phyloP scores from a whole-genome alignment of 306 rosid genomes.

The Hippophae tibetana region DNA sequence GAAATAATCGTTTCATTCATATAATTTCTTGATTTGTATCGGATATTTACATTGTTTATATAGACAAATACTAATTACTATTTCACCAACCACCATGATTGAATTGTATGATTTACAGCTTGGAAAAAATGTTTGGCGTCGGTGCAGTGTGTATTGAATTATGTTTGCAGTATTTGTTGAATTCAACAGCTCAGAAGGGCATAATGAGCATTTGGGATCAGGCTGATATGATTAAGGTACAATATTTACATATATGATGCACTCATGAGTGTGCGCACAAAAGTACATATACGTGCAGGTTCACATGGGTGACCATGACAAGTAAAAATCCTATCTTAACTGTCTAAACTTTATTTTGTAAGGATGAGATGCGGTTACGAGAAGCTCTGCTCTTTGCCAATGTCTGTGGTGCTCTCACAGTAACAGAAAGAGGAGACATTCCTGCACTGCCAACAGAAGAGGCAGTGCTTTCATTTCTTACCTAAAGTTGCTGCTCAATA shows the following conservation, averaged over 20 bases:
- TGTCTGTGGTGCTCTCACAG: constrained; percentile 76
- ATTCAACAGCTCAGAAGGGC: too few species aligned
- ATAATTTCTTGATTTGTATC: too few species aligned
- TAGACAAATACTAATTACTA: too few species aligned
- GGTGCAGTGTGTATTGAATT: too few species aligned
- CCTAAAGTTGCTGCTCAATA: constrained; percentile 30
- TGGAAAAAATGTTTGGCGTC: too few species aligned
- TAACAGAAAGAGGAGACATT: constrained; percentile 77
- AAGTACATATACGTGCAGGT: background rate
- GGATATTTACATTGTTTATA: too few species aligned
- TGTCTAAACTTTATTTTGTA: constrained; percentile 5
- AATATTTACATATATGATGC: background rate
- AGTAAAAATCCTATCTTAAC: constrained; percentile 6
- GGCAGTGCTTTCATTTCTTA: constrained; percentile 40
- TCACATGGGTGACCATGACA: background rate
- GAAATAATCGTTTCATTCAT: too few species aligned
- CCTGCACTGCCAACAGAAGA: constrained; percentile 77
- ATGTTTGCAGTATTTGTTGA: too few species aligned
- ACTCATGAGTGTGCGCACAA: background rate
- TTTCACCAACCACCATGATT: too few species aligned
- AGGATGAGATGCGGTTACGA: constrained; percentile 55
- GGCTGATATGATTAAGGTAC: constrained; percentile 82
- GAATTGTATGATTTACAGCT: too few species aligned
- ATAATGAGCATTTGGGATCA: too few species aligned
- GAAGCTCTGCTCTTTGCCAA: constrained; percentile 70